These are phyloP conservation scores for Stromatinia cepivora DNA, from an alignment of 2,329 filamentous ascomycete genomes.

Conservation along the genomic window DNA sequence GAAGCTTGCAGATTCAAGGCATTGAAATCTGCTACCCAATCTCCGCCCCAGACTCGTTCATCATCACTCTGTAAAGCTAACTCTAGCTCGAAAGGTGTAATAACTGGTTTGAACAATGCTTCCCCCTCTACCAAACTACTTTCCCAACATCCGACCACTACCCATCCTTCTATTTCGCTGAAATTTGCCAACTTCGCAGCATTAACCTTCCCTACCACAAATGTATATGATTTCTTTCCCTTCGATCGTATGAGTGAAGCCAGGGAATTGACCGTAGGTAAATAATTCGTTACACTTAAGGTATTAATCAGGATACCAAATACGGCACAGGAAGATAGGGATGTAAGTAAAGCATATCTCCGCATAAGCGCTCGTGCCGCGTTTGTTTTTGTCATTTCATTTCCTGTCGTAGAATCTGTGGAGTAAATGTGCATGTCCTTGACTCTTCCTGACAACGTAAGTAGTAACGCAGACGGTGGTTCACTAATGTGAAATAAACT, in stretches of 20 bases:
- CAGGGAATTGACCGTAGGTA: slow-evolving; percentile 74
- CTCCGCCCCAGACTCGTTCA: slow-evolving; percentile 78
- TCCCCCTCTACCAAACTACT: slow-evolving; percentile 87
- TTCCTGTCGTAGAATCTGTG: slow-evolving; percentile 44
- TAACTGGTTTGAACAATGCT: slow-evolving; percentile 82
- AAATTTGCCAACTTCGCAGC: slow-evolving; percentile 97
- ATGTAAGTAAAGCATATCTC: slow-evolving; percentile 83
- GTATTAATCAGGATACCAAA: slow-evolving; percentile 97
- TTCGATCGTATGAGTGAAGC: slow-evolving; percentile 70
- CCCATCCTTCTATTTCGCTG: slow-evolving; percentile 91
- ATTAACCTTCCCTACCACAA: slow-evolving; percentile 96
- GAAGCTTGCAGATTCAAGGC: slow-evolving; percentile 47
- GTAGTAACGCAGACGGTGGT: slow-evolving; percentile 79
- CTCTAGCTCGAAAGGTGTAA: slow-evolving; percentile 92
- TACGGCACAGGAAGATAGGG: slow-evolving; percentile 75
- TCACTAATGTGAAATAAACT: slow-evolving; percentile 80
- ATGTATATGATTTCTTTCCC: slow-evolving; percentile 93
- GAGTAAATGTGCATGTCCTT: slow-evolving; percentile 76
- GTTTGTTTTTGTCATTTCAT: slow-evolving; percentile 41
- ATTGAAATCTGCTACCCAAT: slow-evolving; percentile 88
- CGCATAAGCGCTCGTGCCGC: slow-evolving; percentile 67
- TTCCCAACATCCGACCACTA: slow-evolving; percentile 98
- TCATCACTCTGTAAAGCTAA: slow-evolving; percentile 74
- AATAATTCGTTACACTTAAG: slow-evolving; percentile 86
- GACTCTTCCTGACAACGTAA: slow-evolving; percentile 84